These are phyloP conservation scores for Amphibolis antarctica DNA, from an alignment of 106 monocot species.

Conservation along the genomic window DNA sequence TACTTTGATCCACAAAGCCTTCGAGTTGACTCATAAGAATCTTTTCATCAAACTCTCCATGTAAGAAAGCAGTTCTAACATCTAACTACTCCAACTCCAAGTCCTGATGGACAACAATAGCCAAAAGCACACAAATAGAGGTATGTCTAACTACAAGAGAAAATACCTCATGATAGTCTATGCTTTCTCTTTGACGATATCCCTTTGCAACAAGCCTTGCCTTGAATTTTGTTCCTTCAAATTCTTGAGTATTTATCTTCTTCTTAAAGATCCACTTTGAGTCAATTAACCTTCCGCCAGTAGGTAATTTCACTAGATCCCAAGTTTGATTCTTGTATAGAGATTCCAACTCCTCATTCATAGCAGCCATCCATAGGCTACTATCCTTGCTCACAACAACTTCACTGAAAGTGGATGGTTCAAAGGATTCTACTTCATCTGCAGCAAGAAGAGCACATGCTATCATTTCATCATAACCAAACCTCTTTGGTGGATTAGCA, in stretches of 20 bases:
- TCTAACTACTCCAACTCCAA: not conserved
- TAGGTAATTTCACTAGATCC: not conserved
- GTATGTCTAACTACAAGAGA: not conserved
- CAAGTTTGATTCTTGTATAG: slow-evolving; percentile 1
- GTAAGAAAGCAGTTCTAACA: not conserved
- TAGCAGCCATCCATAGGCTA: not conserved
- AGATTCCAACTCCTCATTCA: not conserved
- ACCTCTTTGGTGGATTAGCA: too few species aligned
- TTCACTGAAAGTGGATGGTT: not conserved
- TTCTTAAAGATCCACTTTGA: not conserved
- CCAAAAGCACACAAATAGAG: not conserved
- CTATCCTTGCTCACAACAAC: not conserved
- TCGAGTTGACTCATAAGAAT: not conserved
- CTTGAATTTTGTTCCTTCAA: not conserved
- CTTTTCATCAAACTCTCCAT: not conserved
- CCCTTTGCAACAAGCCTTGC: not conserved
- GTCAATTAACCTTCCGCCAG: not conserved
- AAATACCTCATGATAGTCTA: slow-evolving; percentile 6
- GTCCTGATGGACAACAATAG: not conserved
- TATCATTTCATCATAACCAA: not conserved
- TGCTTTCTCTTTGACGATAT: not conserved
- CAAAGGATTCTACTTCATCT: not conserved
- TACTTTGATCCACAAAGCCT: not conserved
- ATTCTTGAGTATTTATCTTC: not conserved
- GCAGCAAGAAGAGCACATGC: not conserved